phyloP scores from a whole-genome alignment of 129 eudicot species.

The Centrapalus pauciflorus region DNA sequence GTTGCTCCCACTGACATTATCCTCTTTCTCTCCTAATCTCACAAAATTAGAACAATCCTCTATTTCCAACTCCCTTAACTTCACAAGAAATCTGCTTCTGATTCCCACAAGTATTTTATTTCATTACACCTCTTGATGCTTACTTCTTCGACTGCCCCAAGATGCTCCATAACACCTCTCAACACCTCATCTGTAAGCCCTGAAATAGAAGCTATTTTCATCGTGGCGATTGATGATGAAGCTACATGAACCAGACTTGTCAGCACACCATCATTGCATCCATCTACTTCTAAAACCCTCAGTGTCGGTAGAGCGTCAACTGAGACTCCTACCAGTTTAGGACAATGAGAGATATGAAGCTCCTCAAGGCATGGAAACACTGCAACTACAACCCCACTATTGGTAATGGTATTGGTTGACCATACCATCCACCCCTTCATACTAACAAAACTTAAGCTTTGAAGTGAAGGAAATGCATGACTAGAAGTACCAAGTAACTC shows the following conservation, averaged over 20 bases:
- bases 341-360: not conserved
- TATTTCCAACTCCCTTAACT: no score
- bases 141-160: not conserved
- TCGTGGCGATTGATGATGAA: not conserved
- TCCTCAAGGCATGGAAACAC: not conserved
- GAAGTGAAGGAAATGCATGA: no score
- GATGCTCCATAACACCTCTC: not conserved
- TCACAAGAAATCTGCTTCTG: no score
- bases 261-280: not conserved
- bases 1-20: no score
- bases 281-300: not conserved
- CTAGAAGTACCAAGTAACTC: no score
- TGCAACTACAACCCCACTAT: not conserved
- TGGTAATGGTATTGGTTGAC: no score
- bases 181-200: not conserved
- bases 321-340: not conserved
- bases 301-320: not conserved
- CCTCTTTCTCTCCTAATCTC: not conserved
- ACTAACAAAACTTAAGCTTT: no score
- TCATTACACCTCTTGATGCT: not conserved
- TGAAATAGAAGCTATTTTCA: not conserved
- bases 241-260: not conserved
- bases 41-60: no score
- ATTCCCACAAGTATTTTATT: no score
- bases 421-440: no score